These are phyloP conservation scores for Binderoboletus segoi DNA, from an alignment of 1,284 basidiomycete species.

Conservation along the genomic window DNA sequence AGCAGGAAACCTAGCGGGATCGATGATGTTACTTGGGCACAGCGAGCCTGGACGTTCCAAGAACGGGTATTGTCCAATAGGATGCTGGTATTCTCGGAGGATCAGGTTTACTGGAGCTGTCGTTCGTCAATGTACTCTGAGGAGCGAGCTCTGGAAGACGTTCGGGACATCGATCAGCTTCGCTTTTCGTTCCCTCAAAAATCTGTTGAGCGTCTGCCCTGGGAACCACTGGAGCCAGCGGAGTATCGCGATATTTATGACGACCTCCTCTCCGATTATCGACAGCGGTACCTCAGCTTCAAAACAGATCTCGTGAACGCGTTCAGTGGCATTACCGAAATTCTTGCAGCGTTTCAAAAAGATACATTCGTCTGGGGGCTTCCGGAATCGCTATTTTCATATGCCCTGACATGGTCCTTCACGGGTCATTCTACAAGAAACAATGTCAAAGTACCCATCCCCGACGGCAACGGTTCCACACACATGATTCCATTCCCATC, in stretches of 20 bases:
- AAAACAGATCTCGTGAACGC: slow-evolving; percentile 24
- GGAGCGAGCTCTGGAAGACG: slow-evolving; percentile 15
- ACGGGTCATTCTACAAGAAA: slow-evolving; percentile 9
- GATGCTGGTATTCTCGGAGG: slow-evolving; percentile 20
- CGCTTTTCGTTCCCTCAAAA: slow-evolving; percentile 5
- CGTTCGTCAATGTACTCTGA: slow-evolving; percentile 13
- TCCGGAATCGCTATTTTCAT: slow-evolving; percentile 19
- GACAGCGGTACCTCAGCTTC: slow-evolving; percentile 12
- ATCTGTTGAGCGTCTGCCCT: not conserved
- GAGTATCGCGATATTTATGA: not conserved
- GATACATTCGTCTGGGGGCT: slow-evolving; percentile 24
- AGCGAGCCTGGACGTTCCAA: slow-evolving; percentile 28
- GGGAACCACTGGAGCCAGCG: slow-evolving; percentile 2
- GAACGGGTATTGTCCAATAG: slow-evolving; percentile 23
- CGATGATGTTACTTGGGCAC: slow-evolving; percentile 10
- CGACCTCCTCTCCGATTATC: slow-evolving; percentile 8
- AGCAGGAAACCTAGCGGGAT: slow-evolving; percentile 2
- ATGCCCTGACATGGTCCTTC: slow-evolving; percentile 13
- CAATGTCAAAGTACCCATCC: slow-evolving; percentile 7
- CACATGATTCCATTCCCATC: slow-evolving; percentile 15
- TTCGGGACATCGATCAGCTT: not conserved
- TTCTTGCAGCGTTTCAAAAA: slow-evolving; percentile 11
- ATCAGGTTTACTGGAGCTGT: slow-evolving; percentile 25
- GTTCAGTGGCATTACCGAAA: slow-evolving; percentile 14
- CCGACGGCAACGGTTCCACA: slow-evolving; percentile 3